A percentile compares a stretch with the other conserved stretches of the same genome.
Conservation (phyloP, 2,329 filamentous ascomycete species). For the Didymosphaeria variabile region DNA sequence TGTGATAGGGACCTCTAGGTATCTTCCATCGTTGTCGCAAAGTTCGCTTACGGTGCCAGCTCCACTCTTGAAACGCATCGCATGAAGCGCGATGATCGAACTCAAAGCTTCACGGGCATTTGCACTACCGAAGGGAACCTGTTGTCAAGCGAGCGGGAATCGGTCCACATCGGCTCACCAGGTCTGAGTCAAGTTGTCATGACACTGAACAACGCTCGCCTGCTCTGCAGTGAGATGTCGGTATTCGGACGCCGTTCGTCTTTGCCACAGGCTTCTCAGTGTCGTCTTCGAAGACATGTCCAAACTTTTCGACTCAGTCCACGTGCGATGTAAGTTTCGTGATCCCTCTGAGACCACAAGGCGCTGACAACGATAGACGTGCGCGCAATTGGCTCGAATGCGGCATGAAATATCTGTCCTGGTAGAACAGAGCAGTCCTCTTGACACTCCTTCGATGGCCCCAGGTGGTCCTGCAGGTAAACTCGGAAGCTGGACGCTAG, state of each 20-base stretch:
- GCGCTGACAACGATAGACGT: not conserved
- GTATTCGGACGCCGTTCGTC: conserved; percentile 7
- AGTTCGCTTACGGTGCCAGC: not conserved
- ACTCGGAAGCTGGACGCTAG: no score
- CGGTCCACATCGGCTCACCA: conserved; percentile 13
- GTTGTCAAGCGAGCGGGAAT: conserved; percentile 10
- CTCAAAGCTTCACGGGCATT: not conserved
- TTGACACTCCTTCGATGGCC: no score
- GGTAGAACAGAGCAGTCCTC: not conserved
- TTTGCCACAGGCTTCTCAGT: conserved; percentile 1
- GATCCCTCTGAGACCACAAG: no score
- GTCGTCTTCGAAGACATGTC: conserved; percentile 1
- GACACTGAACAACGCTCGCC: conserved; percentile 12
- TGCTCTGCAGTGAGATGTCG: conserved; percentile 11
- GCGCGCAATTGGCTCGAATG: not conserved
- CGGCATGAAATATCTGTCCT: not conserved
- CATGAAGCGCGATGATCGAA: not conserved
- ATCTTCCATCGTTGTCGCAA: no score
- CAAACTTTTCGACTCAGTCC: not conserved
- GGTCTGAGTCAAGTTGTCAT: conserved; percentile 14
- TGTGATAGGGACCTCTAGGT: not conserved
- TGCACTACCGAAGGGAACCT: conserved; percentile 2
- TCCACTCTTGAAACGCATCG: not conserved
- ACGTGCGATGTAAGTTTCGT: not conserved
- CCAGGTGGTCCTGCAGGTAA: no score